Evolutionary conservation across 768 basidiomycete genomes (phyloP), one percentile per base, ranked within the genome.

Genomic region (Boletus pseudo-olivaceus): DNA sequence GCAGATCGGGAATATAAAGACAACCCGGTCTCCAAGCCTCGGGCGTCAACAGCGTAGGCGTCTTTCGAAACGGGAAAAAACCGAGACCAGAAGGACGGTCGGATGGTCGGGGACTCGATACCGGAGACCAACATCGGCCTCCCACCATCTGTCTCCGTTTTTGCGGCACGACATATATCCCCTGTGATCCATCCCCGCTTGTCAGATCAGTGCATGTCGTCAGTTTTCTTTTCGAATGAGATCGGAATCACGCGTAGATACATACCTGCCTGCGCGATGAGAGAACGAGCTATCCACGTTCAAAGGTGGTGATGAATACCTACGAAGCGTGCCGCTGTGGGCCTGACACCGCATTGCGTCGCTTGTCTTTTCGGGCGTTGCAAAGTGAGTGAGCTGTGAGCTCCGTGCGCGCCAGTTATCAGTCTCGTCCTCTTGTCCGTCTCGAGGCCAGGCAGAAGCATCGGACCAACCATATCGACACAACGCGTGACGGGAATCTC

Each of bases 131-230:
- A 4, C 5, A 41, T 11, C 47, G 50, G 1, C 14, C n/a, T 12
- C 20, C 15, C 17, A 8, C 33, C 7, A 11, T 32, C 26, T 29
- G 14, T 20, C 26, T 43, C 2, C 65, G 62, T 40, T 47, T 65
- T 32, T 65, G 65, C 4, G 65, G 64, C 19, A 61, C 55, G 23
- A 67, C 51, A 29, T 62, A 66, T 40, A 46, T 38, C 14, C 48
- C 52, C 10, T 4, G 47, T 7, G 47, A 27, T n/a, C 39, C 41
- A 47, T 51, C 44, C 29, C n/a, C 45, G 14, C 57, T 58, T 15
- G 42, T 20, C 27, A 32, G 19, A 44, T 43, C 30, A 29, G 5
- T 9, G 3, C 34, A n/a, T 8, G 11, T 33, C 27, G 26, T 51
- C 10, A 53, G 32, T 33, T 37, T 45, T 15, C 14, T 4, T 8